Evolutionary conservation across 192 early-diverging fungal genomes (phyloP), one percentile per base, ranked within the genome.

Genomic region (Coemansia reversa): DNA sequence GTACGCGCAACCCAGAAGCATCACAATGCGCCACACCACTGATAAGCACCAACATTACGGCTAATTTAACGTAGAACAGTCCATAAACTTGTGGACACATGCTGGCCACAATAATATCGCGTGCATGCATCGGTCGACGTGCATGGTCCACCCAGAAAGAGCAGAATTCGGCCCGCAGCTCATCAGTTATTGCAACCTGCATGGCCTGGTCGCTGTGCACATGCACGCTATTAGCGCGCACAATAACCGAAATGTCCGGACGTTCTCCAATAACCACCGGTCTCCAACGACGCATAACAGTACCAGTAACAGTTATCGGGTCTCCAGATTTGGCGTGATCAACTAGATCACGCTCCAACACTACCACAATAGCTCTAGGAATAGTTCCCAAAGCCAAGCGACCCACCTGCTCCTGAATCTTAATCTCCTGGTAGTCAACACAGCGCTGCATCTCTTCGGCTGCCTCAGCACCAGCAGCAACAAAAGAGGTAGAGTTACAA

Each of bases 371-470:
- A 0, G 83, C 84, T 28, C 79, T 65, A 11, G 85, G 85, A 48
- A 87, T 86, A 0, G 89, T 87, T 8, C 90, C 90, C 52, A 91
- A 66, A 0, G 76, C 76, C 63, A 90, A 66, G 51, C 84, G 83
- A 19, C 77, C 88, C 2, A 87, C 83, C 55, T 87, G 86, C 68
- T 91, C 89, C 66, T 90, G 89, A 24, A 92, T 75, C 56, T 89
- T 90, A 57, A 92, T 85, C 59, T 92, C 91, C 67, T 92, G 91
- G 62, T 90, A 92, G 58, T 92, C 91, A 2, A 80, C 75, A 55
- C 91, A 90, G 5, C 64, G 72, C 23, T 74, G 63, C 20, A 70
- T 74, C 24, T 77, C 32, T 24, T 79, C 74, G 45, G 57, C 52
- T 6, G 51, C 60, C 35, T 81, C 82, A 16, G 39, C 39, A 16